phyloP scores from a whole-genome alignment of 805 yeast genomes.

The Alloascoidea africana region DNA sequence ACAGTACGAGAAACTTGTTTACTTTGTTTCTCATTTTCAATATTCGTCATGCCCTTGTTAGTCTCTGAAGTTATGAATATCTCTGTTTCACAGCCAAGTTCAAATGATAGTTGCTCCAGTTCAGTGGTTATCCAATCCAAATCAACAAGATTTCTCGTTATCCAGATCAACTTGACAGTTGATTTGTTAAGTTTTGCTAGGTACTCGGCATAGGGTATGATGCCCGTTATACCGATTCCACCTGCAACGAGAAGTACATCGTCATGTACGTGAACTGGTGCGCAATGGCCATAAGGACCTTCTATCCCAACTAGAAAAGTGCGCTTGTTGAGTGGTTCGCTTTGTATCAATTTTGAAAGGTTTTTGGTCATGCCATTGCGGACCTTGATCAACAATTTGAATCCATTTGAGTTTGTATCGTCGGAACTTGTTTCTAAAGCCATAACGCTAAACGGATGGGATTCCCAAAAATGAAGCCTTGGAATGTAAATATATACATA shows the following conservation, averaged over 20 bases:
- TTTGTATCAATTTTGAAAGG: slow-evolving; percentile 19
- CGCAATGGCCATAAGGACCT: slow-evolving; percentile 42
- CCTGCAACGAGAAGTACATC: slow-evolving; percentile 41
- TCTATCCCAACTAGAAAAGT: slow-evolving; percentile 32
- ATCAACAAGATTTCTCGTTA: slow-evolving; percentile 9
- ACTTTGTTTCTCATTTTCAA: slow-evolving; percentile 8
- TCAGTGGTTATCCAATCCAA: slow-evolving; percentile 9
- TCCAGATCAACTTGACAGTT: slow-evolving; percentile 15
- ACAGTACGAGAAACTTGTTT: no score
- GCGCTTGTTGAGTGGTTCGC: slow-evolving; percentile 17
- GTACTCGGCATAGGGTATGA: slow-evolving; percentile 28
- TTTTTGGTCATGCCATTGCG: slow-evolving; percentile 37
- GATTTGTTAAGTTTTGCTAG: slow-evolving; percentile 9
- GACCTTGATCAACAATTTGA: slow-evolving; percentile 32
- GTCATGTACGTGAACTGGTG: slow-evolving; percentile 31
- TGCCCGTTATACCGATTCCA: slow-evolving; percentile 51
- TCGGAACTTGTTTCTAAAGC: no score
- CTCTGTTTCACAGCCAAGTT: slow-evolving; percentile 17
- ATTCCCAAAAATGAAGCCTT: slow-evolving; percentile 38
- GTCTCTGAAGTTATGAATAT: slow-evolving; percentile 6
- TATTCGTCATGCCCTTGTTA: slow-evolving; percentile 3
- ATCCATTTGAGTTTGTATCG: slow-evolving; percentile 24
- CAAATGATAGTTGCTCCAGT: slow-evolving; percentile 11
- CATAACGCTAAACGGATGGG: slow-evolving; percentile 64
- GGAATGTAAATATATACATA: slow-evolving; percentile 41